A percentile compares a stretch with the other conserved stretches of the same genome.
Conservation (phyloP, 495 filamentous ascomycete genomes). For the Paragyromitra xinjiangensis region DNA sequence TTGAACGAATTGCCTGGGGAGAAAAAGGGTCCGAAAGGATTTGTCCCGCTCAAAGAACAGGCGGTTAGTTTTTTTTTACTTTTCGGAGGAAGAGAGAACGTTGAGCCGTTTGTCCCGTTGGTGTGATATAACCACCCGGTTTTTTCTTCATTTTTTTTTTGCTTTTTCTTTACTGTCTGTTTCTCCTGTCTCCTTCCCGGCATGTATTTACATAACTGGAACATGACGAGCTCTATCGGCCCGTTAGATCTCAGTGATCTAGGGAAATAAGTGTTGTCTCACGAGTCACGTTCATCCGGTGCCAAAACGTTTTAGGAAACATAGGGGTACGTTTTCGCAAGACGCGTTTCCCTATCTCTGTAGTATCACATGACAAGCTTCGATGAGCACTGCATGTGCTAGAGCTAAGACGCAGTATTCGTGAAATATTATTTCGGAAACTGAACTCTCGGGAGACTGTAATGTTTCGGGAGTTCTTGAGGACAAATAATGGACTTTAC, state of each 20-base stretch:
- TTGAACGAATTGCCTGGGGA: slow-evolving; percentile 48
- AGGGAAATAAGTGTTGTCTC: slow-evolving; percentile 35
- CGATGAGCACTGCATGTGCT: slow-evolving; percentile 6
- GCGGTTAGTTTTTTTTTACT: slow-evolving; percentile 52
- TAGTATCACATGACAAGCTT: slow-evolving; percentile 34
- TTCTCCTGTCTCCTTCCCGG: slow-evolving; percentile 5
- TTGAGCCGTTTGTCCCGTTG: slow-evolving; percentile 54
- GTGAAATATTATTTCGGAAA: slow-evolving; percentile 8
- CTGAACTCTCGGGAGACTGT: not conserved
- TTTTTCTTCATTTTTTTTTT: slow-evolving; percentile 7
- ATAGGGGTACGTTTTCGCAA: slow-evolving; percentile 6
- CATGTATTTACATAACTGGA: slow-evolving; percentile 13
- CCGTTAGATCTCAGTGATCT: slow-evolving; percentile 36
- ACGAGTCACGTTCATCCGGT: slow-evolving; percentile 18
- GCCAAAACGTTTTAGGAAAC: slow-evolving; percentile 14
- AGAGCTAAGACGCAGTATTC: slow-evolving; percentile 4
- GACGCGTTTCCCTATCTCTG: slow-evolving; percentile 9
- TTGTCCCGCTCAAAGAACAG: slow-evolving; percentile 51
- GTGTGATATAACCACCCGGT: slow-evolving; percentile 41
- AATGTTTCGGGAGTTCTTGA: slow-evolving; percentile 19
- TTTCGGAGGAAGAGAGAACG: slow-evolving; percentile 41
- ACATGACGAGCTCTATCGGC: slow-evolving; percentile 25
- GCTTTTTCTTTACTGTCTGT: not conserved
- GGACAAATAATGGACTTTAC: not conserved
- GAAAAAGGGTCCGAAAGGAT: slow-evolving; percentile 40